Evolutionary conservation across 75 land plant genomes (phyloP), one percentile per base, ranked within the genome.

Genomic region (Adiantum capillusveneris): DNA sequence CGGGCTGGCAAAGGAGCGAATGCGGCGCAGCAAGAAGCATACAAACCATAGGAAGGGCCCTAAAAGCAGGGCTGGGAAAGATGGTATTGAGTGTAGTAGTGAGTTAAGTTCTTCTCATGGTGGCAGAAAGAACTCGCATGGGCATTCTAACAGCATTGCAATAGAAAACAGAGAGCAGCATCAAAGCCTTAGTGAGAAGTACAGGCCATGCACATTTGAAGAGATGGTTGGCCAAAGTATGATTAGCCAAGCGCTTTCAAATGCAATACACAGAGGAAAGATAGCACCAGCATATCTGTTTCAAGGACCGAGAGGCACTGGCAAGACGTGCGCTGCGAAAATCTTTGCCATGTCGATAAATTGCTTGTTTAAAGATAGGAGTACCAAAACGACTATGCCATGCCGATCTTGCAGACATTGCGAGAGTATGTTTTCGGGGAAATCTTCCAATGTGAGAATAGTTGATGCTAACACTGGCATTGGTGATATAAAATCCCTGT

Each of bases 361-460:
- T 25, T 75, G 78, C 39, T 29, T 51, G 9, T 18, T 5, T 2
- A 46, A 14, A 46, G 6, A 46, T n/a, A 46, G 14, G 6, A 17
- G 13, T 3, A 11, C 59, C 19, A 79, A 75, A 14, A 77, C 67
- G 31, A 25, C 48, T 14, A 79, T 76, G 67, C 88, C 92, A 0
- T 92, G 93, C 67, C 84, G 86, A 7, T 50, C 68, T 21, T 94
- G 98, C 43, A 66, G 67, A 31, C 81, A 81, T 24, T 94, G 98
- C 56, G 17, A 46, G 50, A 46, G 22, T n/a, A 3, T n/a, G 2
- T 21, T 46, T 14, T 3, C 13, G 14, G 3, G 12, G 50, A n/a
- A 21, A 21, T 18, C 22, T 21, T 46, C 50, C 50, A 6, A 14
- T 34, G 7, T 34, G 7, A 34, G 37, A 34, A 34, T 34, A 5